Evolutionary conservation across 345 rosid species (phyloP), one percentile per base, ranked within the genome.

Genomic region (Diplotaxis tenuifolia): DNA sequence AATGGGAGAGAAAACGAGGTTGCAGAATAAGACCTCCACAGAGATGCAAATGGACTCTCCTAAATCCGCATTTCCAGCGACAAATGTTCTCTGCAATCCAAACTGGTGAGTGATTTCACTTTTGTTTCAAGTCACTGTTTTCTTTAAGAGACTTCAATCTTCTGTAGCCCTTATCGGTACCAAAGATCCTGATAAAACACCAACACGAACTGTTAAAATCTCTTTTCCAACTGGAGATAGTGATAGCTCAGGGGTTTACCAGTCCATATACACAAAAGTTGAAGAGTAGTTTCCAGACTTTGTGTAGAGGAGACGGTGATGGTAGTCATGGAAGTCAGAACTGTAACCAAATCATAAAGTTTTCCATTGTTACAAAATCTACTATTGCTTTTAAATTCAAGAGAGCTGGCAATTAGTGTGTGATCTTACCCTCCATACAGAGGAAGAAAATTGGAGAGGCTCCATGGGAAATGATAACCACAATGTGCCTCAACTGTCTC

Each of bases 381-480:
- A 23, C 27, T 9, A 9, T 6, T 20, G 56, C 2, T 50, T 63
- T 8, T 15, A 5, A 20, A 29, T 57, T 58, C 28, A 56, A 12
- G 7, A 70, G 15, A 45, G 42, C 19, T 23, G 16, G 57, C 6
- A 36, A 57, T 67, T 2, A 25, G 15, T 25, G 42, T 58, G 57
- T 65, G 62, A 50, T 53, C 96, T 71, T 78, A 95, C 99, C 99
- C 99, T 56, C 98, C 99, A 84, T 95, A 95, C 45, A 95, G 64
- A 65, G 99, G 98, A 45, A 95, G 50, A 75, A 95, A 87, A 78
- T 95, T 92, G 66, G 99, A 90, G 75, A 83, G 90, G 86, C 99
- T 92, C 98, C 99, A 95, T 14, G 99, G 99, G 82, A 95, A 92
- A 85, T 95, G 94, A 78, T 95, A 95, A 75, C 99, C 99, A 73